phyloP scores from a whole-genome alignment of 2,329 filamentous ascomycete genomes.

The Scopulariopsis brevicaulis region DNA sequence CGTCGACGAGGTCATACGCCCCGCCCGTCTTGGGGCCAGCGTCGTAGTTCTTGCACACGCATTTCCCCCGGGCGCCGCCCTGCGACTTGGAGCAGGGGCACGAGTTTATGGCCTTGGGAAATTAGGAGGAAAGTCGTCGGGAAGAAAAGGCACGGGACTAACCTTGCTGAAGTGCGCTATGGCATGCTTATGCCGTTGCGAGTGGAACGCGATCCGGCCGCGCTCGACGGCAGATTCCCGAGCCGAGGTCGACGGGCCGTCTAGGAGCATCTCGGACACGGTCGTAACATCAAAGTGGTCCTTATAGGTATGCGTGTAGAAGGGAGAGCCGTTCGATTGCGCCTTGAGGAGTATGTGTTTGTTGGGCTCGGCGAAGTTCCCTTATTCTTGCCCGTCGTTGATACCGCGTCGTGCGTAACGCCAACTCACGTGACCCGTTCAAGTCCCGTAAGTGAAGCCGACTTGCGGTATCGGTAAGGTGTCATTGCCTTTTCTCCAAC shows the following conservation, averaged over 20 bases:
- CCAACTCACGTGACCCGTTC: not conserved
- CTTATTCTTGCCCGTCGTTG: not conserved
- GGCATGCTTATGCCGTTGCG: not conserved
- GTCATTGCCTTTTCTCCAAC: not conserved
- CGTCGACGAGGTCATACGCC: constrained; percentile 19
- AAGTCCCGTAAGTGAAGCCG: not conserved
- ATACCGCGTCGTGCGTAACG: not conserved
- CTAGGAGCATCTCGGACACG: not conserved
- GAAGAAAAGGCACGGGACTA: not conserved
- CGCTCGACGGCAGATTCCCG: not conserved
- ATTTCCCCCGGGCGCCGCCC: constrained; percentile 8
- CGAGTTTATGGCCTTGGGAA: not conserved
- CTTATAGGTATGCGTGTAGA: not conserved
- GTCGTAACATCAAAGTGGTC: not conserved
- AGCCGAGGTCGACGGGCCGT: not conserved
- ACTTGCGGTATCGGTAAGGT: too few relatives aligned
- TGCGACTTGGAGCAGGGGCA: not conserved
- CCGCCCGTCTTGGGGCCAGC: constrained; percentile 13
- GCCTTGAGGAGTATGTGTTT: not conserved
- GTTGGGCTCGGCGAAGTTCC: not conserved
- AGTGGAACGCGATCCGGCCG: not conserved
- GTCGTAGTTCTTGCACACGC: constrained; percentile 26
- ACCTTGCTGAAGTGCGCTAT: constrained; percentile 2
- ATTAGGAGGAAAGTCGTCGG: not conserved
- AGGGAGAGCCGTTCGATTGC: not conserved